Conservation (phyloP, 495 filamentous ascomycete genomes). For the Sporormia fimetaria region DNA sequence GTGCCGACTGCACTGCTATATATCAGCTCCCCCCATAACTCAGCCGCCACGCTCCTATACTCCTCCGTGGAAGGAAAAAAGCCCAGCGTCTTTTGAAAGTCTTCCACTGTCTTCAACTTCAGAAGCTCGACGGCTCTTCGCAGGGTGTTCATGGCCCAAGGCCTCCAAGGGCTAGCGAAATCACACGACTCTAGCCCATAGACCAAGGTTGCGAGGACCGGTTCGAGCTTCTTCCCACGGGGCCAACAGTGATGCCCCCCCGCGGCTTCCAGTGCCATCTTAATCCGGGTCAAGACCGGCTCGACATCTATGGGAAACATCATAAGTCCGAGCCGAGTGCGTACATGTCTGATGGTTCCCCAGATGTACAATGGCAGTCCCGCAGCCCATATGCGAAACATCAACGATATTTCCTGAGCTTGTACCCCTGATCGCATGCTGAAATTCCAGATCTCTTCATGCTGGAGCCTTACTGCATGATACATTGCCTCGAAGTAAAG, state of each 20-base stretch:
- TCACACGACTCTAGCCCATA: slow-evolving; percentile 13
- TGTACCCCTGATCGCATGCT: not conserved
- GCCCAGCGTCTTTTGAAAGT: slow-evolving; percentile 13
- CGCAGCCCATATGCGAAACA: slow-evolving; percentile 14
- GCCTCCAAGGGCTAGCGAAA: slow-evolving; percentile 2
- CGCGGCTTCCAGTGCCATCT: slow-evolving; percentile 3
- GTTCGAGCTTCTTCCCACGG: slow-evolving; percentile 13
- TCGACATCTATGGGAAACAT: not conserved
- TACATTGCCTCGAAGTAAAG: slow-evolving; percentile 21
- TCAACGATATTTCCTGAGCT: slow-evolving; percentile 8
- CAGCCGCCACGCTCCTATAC: not conserved
- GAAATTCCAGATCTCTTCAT: slow-evolving; percentile 17
- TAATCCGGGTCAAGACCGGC: slow-evolving; percentile 7
- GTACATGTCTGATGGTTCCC: slow-evolving; percentile 13
- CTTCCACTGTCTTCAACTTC: slow-evolving; percentile 16
- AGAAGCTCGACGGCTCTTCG: slow-evolving; percentile 10
- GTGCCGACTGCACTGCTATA: slow-evolving; percentile 3
- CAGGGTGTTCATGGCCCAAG: slow-evolving; percentile 10
- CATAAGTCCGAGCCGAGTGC: not conserved
- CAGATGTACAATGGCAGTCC: slow-evolving; percentile 14
- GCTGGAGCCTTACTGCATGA: not conserved
- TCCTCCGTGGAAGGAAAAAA: slow-evolving; percentile 11
- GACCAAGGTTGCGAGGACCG: slow-evolving; percentile 12
- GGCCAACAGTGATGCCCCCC: slow-evolving; percentile 12
- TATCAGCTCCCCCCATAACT: slow-evolving; percentile 14